Evolutionary conservation across 768 basidiomycete genomes (phyloP).

Genomic region (Lentinula sp.): DNA sequence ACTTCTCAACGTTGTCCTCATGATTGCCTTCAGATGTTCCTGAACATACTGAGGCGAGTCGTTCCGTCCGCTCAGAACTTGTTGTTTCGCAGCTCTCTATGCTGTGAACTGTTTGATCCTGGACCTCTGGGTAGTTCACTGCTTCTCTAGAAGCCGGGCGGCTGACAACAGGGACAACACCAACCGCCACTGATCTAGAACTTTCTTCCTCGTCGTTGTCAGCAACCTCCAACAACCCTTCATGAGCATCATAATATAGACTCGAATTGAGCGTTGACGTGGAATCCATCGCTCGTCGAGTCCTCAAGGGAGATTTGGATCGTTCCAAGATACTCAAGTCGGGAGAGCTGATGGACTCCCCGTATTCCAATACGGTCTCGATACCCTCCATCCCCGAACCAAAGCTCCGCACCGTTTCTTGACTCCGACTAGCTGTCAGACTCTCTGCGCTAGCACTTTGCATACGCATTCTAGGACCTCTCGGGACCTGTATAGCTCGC

Average conservation of each 20-base stretch:
- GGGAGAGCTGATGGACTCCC: background rate
- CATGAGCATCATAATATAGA: conserved; percentile 2
- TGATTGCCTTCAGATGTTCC: background rate
- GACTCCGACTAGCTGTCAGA: background rate
- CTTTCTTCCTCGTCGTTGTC: background rate
- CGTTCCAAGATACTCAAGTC: background rate
- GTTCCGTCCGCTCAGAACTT: background rate
- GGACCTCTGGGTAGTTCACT: background rate
- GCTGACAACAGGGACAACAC: background rate
- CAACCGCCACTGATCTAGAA: background rate
- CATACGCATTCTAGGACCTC: conserved; percentile 3
- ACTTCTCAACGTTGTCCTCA: background rate
- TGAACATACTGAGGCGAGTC: background rate
- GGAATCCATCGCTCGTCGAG: background rate
- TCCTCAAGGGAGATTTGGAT: background rate
- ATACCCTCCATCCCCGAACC: background rate
- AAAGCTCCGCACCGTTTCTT: background rate
- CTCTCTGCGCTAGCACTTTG: conserved; percentile 2
- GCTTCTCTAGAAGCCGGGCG: background rate
- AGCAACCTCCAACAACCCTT: background rate
- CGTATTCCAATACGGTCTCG: background rate
- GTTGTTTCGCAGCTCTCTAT: background rate
- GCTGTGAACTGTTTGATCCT: background rate
- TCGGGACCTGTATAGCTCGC: background rate
- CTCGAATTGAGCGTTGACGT: background rate